phyloP scores from a whole-genome alignment of 2,329 filamentous ascomycete genomes.

The Exutisphaerella laricina region DNA sequence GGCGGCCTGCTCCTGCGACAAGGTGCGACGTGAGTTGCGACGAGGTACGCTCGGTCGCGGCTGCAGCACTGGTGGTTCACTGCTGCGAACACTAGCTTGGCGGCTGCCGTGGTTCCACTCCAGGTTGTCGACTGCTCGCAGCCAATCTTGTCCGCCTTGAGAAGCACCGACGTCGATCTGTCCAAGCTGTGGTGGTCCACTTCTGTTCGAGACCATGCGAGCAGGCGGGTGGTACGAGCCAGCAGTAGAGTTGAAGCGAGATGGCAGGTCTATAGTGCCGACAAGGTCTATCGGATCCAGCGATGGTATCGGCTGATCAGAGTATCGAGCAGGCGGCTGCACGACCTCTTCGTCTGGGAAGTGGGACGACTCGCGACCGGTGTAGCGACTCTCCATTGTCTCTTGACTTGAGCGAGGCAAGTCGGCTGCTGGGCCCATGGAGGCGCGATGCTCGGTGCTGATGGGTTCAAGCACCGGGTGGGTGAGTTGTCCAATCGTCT shows the following conservation, averaged over 20 bases:
- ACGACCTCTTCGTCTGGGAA: conserved; percentile 5
- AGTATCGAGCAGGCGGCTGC: conserved; percentile 9
- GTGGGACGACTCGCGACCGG: conserved; percentile 4
- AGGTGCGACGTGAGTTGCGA: conserved; percentile 23
- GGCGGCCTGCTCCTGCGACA: conserved; percentile 18
- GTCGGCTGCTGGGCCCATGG: conserved; percentile 11
- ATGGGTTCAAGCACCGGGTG: conserved; percentile 21
- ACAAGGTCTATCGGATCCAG: conserved; percentile 28
- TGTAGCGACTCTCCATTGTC: conserved; percentile 6
- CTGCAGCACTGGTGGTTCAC: neutral
- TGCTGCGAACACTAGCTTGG: conserved; percentile 7
- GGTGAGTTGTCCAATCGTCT: conserved; percentile 11
- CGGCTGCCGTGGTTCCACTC: conserved; percentile 22
- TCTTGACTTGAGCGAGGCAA: conserved; percentile 15
- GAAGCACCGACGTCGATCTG: neutral
- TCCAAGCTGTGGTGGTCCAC: conserved; percentile 1
- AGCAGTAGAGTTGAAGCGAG: conserved; percentile 27
- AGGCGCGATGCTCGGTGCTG: conserved; percentile 18
- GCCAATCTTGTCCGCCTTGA: conserved; percentile 23
- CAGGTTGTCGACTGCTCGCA: conserved; percentile 26
- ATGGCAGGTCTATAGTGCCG: conserved; percentile 29
- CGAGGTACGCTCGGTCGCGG: conserved; percentile 21
- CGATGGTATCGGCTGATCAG: conserved; percentile 22
- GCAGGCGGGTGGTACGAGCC: conserved; percentile 2
- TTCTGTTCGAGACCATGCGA: conserved; percentile 7